Base-by-base conservation (phyloP, 768 basidiomycete species). In the Phaeolepiota aurea region DNA sequence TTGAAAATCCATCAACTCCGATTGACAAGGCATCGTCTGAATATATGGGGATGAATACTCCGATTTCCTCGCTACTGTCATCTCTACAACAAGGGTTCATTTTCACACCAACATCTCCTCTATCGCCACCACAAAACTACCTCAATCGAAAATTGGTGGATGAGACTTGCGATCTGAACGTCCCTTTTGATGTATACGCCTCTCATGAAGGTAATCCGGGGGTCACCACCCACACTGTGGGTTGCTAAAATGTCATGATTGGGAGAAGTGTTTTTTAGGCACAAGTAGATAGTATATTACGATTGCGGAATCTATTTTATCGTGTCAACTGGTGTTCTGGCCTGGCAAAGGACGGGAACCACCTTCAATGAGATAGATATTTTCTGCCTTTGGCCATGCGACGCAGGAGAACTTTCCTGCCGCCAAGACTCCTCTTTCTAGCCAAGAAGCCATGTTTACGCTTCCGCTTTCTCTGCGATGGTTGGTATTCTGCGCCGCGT, bases 381-480 rank as follows among this genome's bases (percentile, higher is more conserved):
- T 76, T 76, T 44, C 93, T 73, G 5, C 88, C 87, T 66, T 85
- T 92, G 23, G 67, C 68, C 48, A 74, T 66, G 42, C 93, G 74
- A 40, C 86, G 70, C 16, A 59, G 70, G 38, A 97, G 65, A 32
- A 88, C 74, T 51, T 75, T 87, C 48, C 82, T 74, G 2, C 90
- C 91, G 23, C 74, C 67, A 16, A 74, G 70, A 5, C 70, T 76
- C 49, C 72, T 72, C 58, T 83, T 79, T 44, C 92, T 66, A 0
- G 82, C 75, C 22, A 98, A 72, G 61, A 94, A 98, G 4, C 93
- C 93, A 55, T 89, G 87, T 57, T 84, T 90, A 51, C 90, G 74
- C 69, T 98, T 98, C 49, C 93, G 68, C 54, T 87, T 87, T 31
- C 92, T 75, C 60, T 94, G 91, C 0, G 87, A 90, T n/a, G 93